These are phyloP conservation scores for Kandelia obovata DNA, from an alignment of 345 rosid genomes.

Conservation along the genomic window DNA sequence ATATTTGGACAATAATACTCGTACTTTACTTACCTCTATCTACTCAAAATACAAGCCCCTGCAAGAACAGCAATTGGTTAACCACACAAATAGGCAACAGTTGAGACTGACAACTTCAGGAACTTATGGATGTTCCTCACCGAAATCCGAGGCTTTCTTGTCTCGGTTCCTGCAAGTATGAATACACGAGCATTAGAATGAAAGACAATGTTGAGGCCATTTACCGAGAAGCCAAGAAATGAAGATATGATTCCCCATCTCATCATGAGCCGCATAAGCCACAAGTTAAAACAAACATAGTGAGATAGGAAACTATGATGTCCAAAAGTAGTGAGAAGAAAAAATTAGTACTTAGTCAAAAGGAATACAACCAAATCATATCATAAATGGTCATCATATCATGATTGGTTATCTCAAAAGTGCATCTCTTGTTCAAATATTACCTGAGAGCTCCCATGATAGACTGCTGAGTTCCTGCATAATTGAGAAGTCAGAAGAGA, in stretches of 20 bases:
- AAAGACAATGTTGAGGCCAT: not conserved
- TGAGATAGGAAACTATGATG: too few relatives aligned
- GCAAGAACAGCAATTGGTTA: conserved; percentile 15
- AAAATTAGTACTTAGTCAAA: not conserved
- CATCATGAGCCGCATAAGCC: too few relatives aligned
- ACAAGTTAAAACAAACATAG: too few relatives aligned
- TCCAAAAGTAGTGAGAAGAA: too few relatives aligned
- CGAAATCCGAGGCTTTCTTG: conserved; percentile 64
- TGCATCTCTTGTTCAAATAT: not conserved
- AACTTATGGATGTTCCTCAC: conserved; percentile 32
- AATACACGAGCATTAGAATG: not conserved
- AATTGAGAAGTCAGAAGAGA: conserved; percentile 79
- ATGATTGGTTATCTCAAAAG: not conserved
- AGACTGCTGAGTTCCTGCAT: conserved; percentile 92
- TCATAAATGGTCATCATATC: not conserved
- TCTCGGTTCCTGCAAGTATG: conserved; percentile 39
- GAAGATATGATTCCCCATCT: too few relatives aligned
- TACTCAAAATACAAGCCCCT: conserved; percentile 47
- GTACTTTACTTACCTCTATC: not conserved
- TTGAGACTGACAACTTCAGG: not conserved
- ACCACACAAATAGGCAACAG: not conserved
- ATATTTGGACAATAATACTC: not conserved
- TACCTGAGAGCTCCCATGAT: conserved; percentile 94
- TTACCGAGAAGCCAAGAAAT: conserved; percentile 14
- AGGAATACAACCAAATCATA: too few relatives aligned